Evolutionary conservation across 2,329 filamentous ascomycete genomes (phyloP), one percentile per base, ranked within the genome.

Genomic region (Lasiodiplodia gonubiensis): DNA sequence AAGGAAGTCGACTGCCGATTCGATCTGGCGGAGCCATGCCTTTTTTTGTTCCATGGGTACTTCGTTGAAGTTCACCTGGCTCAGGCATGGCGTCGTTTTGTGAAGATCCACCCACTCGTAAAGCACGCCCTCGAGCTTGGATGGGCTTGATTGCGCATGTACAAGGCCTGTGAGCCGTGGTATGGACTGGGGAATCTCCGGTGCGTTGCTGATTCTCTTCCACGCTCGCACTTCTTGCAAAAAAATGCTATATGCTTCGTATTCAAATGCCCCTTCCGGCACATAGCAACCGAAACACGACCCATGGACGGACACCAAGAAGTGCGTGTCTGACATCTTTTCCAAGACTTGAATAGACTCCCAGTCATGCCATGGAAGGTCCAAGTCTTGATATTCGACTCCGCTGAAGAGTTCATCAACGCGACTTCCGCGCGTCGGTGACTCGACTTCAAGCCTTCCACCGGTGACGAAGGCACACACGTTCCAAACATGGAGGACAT

Each of bases 81-180:
- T 14, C 18, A 55, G 18, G 7, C 30, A 37, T 37, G 52, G 52
- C 18, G 30, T 55, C 18, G 27, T 18, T 35, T 37, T 54, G 52
- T 37, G n/a, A 18, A 37, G 52, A 16, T 54, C 30, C 30, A 33
- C n/a, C 52, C 52, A 54, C 30, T 54, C 30, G 30, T 37, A 39
- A 57, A 57, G 54, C 35, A 57, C 54, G 10, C 30, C 35, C 33
- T 57, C 33, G 21, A 57, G 54, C 21, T 39, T 57, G 33, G 54
- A 21, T 16, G 54, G 30, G n/a, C 11, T 25, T 4, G 25, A 23
- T 4, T 10, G 54, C 18, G 54, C 39, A 10, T 12, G 7, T 39
- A 57, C 21, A 12, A 57, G 54, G 8, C 52, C 52, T 39, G 27
- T 55, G 27, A 55, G 52, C 30, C 27, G 18, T 18, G 52, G 33